A percentile compares a stretch with the other conserved stretches of the same genome.
These are phyloP conservation scores for Abrus pulchellus DNA, from an alignment of 306 rosid species.

Conservation along the genomic window DNA sequence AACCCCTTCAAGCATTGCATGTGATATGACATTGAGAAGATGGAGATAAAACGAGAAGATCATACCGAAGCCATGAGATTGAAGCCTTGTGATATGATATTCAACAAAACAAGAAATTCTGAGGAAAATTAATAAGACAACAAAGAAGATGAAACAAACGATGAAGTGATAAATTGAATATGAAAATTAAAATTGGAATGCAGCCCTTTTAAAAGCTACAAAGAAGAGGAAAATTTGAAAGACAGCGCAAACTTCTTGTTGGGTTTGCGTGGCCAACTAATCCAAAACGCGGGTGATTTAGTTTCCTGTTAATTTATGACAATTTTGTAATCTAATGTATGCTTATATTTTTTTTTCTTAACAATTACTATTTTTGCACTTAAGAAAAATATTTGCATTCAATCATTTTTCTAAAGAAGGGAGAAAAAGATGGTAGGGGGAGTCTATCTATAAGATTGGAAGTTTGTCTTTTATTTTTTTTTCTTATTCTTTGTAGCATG, in stretches of 20 bases:
- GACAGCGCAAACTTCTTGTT: constrained; percentile 34
- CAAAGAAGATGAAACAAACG: background rate
- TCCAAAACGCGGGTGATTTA: constrained; percentile 44
- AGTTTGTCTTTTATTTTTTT: background rate
- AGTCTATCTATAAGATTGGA: background rate
- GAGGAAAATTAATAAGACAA: background rate
- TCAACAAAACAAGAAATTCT: background rate
- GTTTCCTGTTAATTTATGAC: background rate
- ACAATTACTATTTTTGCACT: background rate
- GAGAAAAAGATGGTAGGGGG: background rate
- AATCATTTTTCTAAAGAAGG: background rate
- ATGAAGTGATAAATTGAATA: constrained; percentile 15
- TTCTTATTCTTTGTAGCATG: background rate
- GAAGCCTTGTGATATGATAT: constrained; percentile 31
- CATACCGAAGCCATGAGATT: constrained; percentile 58
- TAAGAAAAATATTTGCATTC: background rate
- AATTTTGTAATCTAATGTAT: background rate
- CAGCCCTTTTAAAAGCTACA: background rate
- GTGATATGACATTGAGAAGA: background rate
- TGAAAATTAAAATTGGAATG: background rate
- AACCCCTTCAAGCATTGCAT: too few relatives aligned
- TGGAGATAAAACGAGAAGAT: background rate
- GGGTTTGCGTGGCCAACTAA: constrained; percentile 38
- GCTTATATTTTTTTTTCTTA: background rate
- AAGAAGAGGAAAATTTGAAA: constrained; percentile 26